Base-by-base conservation (phyloP, 345 rosid genomes). In the Hibiscus syriacus region DNA sequence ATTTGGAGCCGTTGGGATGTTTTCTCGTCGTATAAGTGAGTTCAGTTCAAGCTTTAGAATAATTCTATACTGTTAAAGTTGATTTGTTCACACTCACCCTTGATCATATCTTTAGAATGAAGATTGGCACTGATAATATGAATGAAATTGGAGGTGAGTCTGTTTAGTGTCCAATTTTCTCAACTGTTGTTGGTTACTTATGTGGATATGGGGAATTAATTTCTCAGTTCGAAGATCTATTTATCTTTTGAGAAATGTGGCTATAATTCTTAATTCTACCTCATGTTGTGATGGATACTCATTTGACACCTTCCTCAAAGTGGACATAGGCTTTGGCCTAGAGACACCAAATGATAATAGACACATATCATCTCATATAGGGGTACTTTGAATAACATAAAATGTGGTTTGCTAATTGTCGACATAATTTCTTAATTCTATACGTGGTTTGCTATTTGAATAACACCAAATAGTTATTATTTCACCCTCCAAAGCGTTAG, bases 21-120 rank as follows among this genome's bases (percentile, higher is more conserved):
- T n/a, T n/a, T 77, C 87, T 52, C 89, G 83, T 53, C 90, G 80
- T 79, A 96, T 90, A 77, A 83, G 99, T 84, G 46, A 52, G 50
- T 71, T 70, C 29, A 12, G 60, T 66, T 67, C 68, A 54, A 67
- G 55, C 43, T 67, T 67, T 38, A 67, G 59, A 26, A 26, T 46
- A 53, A 45, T 8, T 64, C 4, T 64, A 45, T 64, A 2, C 14
- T 0, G 2, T 64, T 25, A 64, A 43, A 43, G 54, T 26, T 43
- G 36, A 63, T 25, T 63, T 48, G 25, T 49, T 30, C 3, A 20
- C 19, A 11, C 36, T 25, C 54, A 43, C 67, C 14, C 67, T 20
- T 36, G 48, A 16, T 62, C 36, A 8, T 14, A 53, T 63, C 22
- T 43, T 43, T 63, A 16, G 67, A 43, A 43, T 43, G 0, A 6